A percentile compares a stretch with the other conserved stretches of the same genome.
Evolutionary conservation across 805 yeast species (phyloP).

Genomic region (Pichia manshurica): DNA sequence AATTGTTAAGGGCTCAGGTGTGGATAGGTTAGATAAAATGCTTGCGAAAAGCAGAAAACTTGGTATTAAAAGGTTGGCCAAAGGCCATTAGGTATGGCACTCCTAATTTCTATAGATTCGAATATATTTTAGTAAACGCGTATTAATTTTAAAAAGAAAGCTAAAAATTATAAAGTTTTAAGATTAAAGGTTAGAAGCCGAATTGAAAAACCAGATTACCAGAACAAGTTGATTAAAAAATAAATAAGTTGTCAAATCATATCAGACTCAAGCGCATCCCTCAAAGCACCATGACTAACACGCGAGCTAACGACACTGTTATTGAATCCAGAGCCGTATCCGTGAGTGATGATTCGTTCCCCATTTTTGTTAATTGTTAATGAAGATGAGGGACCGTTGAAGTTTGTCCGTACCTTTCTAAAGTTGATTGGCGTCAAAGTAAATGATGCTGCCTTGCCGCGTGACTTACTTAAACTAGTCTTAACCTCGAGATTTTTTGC

Average conservation of each 20-base stretch:
- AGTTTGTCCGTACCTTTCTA: conserved; percentile 5
- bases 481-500: background rate
- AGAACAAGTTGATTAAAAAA: background rate
- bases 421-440: background rate
- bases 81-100: background rate
- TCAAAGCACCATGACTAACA: conserved; percentile 42
- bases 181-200: background rate
- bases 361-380: conserved; percentile 39
- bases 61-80: conserved; percentile 12
- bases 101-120: background rate
- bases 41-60: conserved; percentile 14
- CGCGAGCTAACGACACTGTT: conserved; percentile 31
- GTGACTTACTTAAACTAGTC: background rate
- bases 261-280: conserved; percentile 38
- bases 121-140: too few species aligned
- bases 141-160: too few species aligned
- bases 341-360: conserved; percentile 38
- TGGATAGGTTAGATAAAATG: conserved; percentile 15
- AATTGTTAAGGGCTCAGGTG: conserved; percentile 9
- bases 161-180: background rate
- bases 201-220: background rate
- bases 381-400: conserved; percentile 37
- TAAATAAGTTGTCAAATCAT: conserved; percentile 7
- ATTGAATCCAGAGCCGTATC: conserved; percentile 34
- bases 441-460: conserved; percentile 8